phyloP scores from a whole-genome alignment of 768 basidiomycete genomes.

The Pisolithus tinctorius region DNA sequence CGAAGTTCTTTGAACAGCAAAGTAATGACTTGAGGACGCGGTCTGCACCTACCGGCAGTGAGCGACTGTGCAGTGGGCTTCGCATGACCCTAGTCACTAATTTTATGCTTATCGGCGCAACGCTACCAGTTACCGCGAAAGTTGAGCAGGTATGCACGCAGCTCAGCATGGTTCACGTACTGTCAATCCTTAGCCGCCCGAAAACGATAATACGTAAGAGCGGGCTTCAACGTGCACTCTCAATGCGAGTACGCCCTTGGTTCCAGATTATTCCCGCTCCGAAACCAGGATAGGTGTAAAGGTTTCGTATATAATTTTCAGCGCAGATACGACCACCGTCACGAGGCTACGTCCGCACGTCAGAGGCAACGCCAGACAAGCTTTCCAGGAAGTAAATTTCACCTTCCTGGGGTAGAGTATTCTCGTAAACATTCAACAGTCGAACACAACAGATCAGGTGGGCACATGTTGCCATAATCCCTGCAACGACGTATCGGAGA shows the following conservation, averaged over 20 bases:
- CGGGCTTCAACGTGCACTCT: conserved; percentile 29
- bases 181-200: conserved; percentile 32
- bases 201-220: conserved; percentile 35
- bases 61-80: not conserved
- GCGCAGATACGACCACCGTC: conserved; percentile 3
- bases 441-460: no score
- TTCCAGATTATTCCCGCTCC: not conserved
- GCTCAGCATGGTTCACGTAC: conserved; percentile 4
- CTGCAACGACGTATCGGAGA: no score
- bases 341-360: not conserved
- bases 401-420: no score
- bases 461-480: no score
- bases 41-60: conserved; percentile 8
- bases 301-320: conserved; percentile 13
- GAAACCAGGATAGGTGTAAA: conserved; percentile 12
- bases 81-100: conserved; percentile 12
- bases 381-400: no score
- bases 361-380: no score
- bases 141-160: not conserved
- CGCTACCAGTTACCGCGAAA: conserved; percentile 4
- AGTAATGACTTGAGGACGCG: conserved; percentile 34
- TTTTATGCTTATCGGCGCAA: conserved; percentile 15
- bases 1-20: conserved; percentile 53
- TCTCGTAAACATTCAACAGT: no score
- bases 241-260: conserved; percentile 1